Conservation (phyloP, 331 rosid genomes). For the Arachis monticola region DNA sequence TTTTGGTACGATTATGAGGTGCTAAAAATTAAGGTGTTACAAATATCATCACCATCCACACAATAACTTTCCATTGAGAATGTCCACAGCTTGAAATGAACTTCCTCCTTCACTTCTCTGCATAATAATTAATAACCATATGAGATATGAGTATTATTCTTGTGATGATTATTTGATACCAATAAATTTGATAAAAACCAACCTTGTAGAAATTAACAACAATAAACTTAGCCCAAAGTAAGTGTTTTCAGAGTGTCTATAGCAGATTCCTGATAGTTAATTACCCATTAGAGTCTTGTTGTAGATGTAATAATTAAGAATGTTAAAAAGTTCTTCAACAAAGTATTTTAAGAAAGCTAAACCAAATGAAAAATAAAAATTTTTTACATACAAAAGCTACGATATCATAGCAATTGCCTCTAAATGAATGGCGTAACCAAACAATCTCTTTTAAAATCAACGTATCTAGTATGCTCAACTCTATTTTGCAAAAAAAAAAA, state of each 20-base stretch:
- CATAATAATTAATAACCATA: conserved; percentile 9
- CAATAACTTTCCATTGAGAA: conserved; percentile 71
- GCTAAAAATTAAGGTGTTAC: too few species aligned
- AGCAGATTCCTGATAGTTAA: conserved; percentile 66
- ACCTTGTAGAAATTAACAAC: conserved; percentile 60
- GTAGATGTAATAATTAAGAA: background rate
- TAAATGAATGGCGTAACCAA: conserved; percentile 90
- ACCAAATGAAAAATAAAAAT: background rate
- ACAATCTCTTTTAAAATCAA: conserved; percentile 76
- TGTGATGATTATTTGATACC: background rate
- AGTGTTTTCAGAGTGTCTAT: conserved; percentile 68
- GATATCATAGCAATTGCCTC: conserved; percentile 65
- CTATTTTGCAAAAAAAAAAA: conserved; percentile 58
- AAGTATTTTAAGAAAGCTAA: background rate
- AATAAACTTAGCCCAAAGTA: conserved; percentile 56
- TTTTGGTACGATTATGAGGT: too few species aligned
- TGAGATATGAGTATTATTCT: background rate
- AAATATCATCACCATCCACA: conserved; percentile 66
- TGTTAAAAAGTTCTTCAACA: background rate
- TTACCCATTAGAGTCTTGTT: background rate
- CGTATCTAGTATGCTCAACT: conserved; percentile 81
- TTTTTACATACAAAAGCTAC: conserved; percentile 85
- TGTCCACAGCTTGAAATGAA: conserved; percentile 75
- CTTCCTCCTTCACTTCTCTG: conserved; percentile 94
- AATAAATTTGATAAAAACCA: background rate